phyloP scores from a whole-genome alignment of 805 yeast genomes.

The Wickerhamiella shivajii region DNA sequence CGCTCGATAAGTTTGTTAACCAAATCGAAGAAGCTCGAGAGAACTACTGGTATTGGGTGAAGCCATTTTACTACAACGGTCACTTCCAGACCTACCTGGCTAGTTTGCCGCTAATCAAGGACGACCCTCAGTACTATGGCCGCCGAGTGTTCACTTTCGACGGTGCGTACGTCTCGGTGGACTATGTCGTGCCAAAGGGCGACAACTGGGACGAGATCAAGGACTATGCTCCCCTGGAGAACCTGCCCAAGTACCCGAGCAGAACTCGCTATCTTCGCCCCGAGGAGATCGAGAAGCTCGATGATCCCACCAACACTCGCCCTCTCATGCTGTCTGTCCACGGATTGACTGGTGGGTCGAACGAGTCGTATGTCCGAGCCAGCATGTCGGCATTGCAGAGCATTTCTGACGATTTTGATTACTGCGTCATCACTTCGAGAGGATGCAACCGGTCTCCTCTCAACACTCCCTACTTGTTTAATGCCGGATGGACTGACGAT shows the following conservation, averaged over 20 bases:
- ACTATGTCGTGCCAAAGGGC: conserved; percentile 41
- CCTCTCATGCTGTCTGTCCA: conserved; percentile 58
- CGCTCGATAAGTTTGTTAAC: conserved; percentile 21
- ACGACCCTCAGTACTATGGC: conserved; percentile 55
- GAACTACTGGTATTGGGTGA: conserved; percentile 38
- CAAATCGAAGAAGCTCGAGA: conserved; percentile 34
- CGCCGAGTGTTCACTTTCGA: conserved; percentile 56
- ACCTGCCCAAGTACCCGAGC: conserved; percentile 30
- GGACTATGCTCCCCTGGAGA: conserved; percentile 21
- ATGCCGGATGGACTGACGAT: conserved; percentile 61
- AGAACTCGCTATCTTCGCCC: conserved; percentile 39
- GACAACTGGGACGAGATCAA: conserved; percentile 18
- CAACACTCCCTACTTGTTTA: conserved; percentile 55
- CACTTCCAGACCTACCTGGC: conserved; percentile 65
- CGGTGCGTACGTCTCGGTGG: conserved; percentile 61
- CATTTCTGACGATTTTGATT: conserved; percentile 34
- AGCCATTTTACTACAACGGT: conserved; percentile 57
- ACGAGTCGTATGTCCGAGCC: conserved; percentile 59
- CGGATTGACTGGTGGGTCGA: conserved; percentile 79
- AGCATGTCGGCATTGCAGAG: conserved; percentile 27
- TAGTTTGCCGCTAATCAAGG: conserved; percentile 37
- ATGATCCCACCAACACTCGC: conserved; percentile 23
- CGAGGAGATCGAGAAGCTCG: conserved; percentile 30
- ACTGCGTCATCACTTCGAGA: conserved; percentile 54
- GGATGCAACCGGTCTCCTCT: conserved; percentile 63